These are phyloP conservation scores for Forsythia viridissima DNA, from an alignment of 257 asterid species.

Conservation along the genomic window DNA sequence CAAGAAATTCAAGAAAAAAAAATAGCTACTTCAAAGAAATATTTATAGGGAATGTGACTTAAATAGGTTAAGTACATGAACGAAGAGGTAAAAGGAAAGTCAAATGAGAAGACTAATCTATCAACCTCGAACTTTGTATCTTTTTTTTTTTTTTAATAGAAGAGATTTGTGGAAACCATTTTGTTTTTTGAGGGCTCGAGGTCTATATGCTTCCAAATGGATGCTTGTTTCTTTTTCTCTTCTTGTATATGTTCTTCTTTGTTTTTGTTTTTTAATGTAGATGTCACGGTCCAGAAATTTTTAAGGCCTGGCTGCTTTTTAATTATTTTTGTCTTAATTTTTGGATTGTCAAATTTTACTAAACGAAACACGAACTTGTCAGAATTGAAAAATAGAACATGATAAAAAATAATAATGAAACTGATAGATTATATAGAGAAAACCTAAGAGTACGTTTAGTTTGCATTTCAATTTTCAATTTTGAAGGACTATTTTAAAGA, in stretches of 20 bases:
- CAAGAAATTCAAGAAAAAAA: neutral
- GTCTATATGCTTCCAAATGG: constrained; percentile 24
- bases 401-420: too few species aligned
- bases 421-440: too few species aligned
- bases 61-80: constrained; percentile 23
- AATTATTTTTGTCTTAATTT: too few species aligned
- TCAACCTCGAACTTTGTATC: constrained; percentile 28
- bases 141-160: neutral
- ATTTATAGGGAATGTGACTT: constrained; percentile 22
- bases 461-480: too few species aligned
- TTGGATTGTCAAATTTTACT: too few species aligned
- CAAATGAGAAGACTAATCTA: constrained; percentile 17
- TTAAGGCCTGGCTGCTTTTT: neutral
- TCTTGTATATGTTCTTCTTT: neutral
- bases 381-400: too few species aligned
- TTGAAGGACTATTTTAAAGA: too few species aligned
- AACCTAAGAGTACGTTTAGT: too few species aligned
- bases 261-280: neutral
- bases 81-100: neutral
- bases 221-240: neutral
- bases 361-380: too few species aligned
- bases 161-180: constrained; percentile 8
- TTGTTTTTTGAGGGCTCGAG: constrained; percentile 46
- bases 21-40: constrained; percentile 14
- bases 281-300: neutral